Evolutionary conservation across 2,329 filamentous ascomycete species (phyloP).

Genomic region (Talaromyces pinophilus): DNA sequence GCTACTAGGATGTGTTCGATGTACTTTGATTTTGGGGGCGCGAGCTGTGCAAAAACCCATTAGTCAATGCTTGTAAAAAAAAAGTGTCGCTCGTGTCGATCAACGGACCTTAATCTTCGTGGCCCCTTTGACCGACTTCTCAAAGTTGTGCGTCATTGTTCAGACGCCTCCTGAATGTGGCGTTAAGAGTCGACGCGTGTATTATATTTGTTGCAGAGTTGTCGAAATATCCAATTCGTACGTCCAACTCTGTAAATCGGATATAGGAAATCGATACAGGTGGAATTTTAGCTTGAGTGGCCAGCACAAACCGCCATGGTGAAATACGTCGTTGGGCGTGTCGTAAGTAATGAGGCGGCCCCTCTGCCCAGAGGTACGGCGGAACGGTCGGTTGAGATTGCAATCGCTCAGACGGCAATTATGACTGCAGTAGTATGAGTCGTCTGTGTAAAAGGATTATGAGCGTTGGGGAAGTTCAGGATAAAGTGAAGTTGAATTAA

Average conservation of each 20-base stretch:
- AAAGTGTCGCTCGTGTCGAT: background rate
- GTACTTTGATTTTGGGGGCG: conserved; percentile 97
- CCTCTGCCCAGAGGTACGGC: conserved; percentile 16
- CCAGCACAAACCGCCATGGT: conserved; percentile 18
- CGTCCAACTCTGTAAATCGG: background rate
- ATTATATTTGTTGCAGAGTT: background rate
- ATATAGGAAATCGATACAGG: background rate
- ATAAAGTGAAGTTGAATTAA: conserved; percentile 9
- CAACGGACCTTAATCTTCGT: conserved; percentile 90
- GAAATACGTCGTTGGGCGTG: conserved; percentile 14
- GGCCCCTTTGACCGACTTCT: conserved; percentile 98
- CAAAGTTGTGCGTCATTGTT: conserved; percentile 66
- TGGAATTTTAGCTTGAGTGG: conserved; percentile 6
- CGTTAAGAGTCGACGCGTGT: conserved; percentile 10
- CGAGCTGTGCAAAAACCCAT: conserved; percentile 61
- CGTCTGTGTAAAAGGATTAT: background rate
- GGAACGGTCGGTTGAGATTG: background rate
- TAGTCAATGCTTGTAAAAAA: conserved; percentile 28
- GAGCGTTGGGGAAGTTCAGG: background rate
- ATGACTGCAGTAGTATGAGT: background rate
- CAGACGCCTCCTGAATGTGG: conserved; percentile 15
- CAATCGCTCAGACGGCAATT: background rate
- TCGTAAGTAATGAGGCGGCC: conserved; percentile 4
- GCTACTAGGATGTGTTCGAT: conserved; percentile 97
- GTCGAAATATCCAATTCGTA: background rate